Base-by-base conservation (phyloP, 176 grass and related monocot genomes). In the Oryza longistaminata region DNA sequence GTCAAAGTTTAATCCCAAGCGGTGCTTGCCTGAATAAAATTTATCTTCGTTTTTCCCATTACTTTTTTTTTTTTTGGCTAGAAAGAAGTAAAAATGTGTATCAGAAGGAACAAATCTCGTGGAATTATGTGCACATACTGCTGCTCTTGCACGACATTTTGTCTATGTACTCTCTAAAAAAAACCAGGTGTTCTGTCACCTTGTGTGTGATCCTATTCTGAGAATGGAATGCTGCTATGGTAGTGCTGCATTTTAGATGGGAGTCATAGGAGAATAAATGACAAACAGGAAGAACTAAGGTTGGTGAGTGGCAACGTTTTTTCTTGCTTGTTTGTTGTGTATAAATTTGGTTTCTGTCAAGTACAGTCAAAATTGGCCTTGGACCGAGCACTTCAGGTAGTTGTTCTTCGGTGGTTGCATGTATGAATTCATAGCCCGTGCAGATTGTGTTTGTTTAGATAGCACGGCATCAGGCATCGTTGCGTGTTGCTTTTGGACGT, bases 361-460 rank as follows among this genome's bases (percentile, higher is more conserved):
- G 45, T 60, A 27, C 74, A 68, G 74, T 90, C 60, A 74, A 79
- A 55, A 86, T 73, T 26, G 58, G 39, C 34, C 64, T 74, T 19
- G 19, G 42, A 67, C 58, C n/a, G 58, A 62, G 58, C n/a, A 9
- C 58, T 62, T 62, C 21, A 62, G n/a, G 7, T 62, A 24, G 65
- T 77, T 77, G 52, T 76, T 81, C 53, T 66, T 77, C 66, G 88
- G 81, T 83, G 43, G 80, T 82, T 69, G 65, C 69, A 75, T 85
- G 22, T 10, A 14, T 21, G 71, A 70, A 35, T 82, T 82, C 67
- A 9, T 71, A 21, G 68, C 58, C 37, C 55, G 33, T 61, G 1
- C 48, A 61, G 67, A 13, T n/a, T 24, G 8, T 55, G 69, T 48
- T 27, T 27, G 35, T 21, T 40, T 81, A 19, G 25, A 22, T 19